A percentile compares a stretch with the other conserved stretches of the same genome.
Conservation (phyloP, 176 grass and related monocot species). For the Sorghum bicolor region DNA sequence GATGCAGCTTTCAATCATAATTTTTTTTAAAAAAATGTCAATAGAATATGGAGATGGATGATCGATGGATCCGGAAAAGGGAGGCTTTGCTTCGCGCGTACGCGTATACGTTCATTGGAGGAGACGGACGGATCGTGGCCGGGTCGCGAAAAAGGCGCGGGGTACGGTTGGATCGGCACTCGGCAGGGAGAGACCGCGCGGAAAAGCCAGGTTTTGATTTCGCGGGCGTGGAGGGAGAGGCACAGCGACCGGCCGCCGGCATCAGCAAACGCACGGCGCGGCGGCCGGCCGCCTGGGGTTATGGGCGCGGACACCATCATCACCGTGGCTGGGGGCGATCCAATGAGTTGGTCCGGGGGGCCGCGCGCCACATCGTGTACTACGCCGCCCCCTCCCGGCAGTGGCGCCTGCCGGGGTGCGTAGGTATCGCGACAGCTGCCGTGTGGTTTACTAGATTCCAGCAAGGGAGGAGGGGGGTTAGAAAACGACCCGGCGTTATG, state of each 20-base stretch:
- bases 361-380: not conserved
- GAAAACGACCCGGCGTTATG: no score
- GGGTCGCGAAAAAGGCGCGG: not conserved
- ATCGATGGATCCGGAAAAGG: not conserved
- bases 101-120: not conserved
- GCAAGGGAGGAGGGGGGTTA: no score
- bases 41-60: not conserved
- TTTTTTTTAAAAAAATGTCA: not conserved
- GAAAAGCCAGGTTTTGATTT: not conserved
- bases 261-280: not conserved
- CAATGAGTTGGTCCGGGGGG: slow-evolving; percentile 20
- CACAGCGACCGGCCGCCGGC: not conserved
- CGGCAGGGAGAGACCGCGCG: no score
- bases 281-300: not conserved
- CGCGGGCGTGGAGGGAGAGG: not conserved
- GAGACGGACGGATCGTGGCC: not conserved
- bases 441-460: no score
- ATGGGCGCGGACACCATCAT: slow-evolving; percentile 1
- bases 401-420: no score
- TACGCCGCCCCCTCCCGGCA: no score
- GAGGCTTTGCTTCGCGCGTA: slow-evolving; percentile 29
- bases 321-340: not conserved
- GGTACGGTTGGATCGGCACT: no score
- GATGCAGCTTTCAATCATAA: not conserved
- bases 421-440: no score